Evolutionary conservation across 2,329 filamentous ascomycete genomes (phyloP), one percentile per base, ranked within the genome.

Genomic region (Zymoseptoria brevis): DNA sequence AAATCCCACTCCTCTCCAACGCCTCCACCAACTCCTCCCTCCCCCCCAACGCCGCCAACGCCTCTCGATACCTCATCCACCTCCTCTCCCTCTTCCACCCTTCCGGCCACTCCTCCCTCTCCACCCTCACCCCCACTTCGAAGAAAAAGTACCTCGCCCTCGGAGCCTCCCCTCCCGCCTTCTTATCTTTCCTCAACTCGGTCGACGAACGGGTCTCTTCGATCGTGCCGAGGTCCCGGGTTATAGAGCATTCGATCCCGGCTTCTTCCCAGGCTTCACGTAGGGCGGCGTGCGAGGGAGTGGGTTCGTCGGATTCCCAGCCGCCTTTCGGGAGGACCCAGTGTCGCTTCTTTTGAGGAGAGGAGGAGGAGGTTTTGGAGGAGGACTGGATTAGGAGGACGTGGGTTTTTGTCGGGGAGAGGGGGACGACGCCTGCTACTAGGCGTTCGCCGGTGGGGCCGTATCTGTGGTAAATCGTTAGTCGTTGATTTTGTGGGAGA

Each of bases 241-340:
- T 86, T 74, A 96, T 87, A 60, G 84, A 87, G 75, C 93, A 89
- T 69, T 88, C 81, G 70, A 97, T 95, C 69, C 94, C 94, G 50
- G 92, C 94, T 78, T 97, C 94, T 78, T 97, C 94, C 94, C 94
- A 97, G 62, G 94, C 94, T 76, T 99, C 94, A 67, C 94, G 81
- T 80, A 80, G 87, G 54, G 85, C 85, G 58, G 94, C 94, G 59
- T 94, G 89, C 73, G 93, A 84, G 62, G 88, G 85, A 64, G 89
- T 94, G 62, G 87, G 84, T 77, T 99, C 94, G 75, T 99, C 94
- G 35, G 86, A 87, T 75, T 99, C 94, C 92, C 94, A 99, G 61
- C 94, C 94, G 72, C 94, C 94, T 75, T 99, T 99, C 61, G 94
- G 94, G 60, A 99, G 81, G 50, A 99, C 94, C 94, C 94, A 99